These are phyloP conservation scores for Graphiopsis chlorocephala DNA, from an alignment of 2,329 filamentous ascomycete genomes.

Conservation along the genomic window DNA sequence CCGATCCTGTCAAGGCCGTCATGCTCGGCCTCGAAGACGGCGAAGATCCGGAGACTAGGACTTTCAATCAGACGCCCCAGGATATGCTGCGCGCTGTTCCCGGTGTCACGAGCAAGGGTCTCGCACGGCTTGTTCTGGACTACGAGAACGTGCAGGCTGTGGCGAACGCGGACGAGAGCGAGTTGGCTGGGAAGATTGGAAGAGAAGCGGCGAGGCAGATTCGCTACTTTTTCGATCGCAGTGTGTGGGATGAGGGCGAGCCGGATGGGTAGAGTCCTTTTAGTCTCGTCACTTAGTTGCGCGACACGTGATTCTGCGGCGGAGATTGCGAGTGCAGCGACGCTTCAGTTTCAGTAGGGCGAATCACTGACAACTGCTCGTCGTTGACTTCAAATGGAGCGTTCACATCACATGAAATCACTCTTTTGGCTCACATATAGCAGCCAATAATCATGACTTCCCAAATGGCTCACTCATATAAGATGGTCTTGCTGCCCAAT, in stretches of 20 bases:
- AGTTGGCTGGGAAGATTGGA: conserved; percentile 73
- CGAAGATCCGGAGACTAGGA: conserved; percentile 55
- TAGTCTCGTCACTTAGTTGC: conserved; percentile 6
- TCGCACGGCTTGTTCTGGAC: conserved; percentile 68
- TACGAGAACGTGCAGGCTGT: conserved; percentile 76
- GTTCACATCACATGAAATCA: too few relatives aligned
- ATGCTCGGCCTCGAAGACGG: conserved; percentile 71
- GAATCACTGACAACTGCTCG: too few relatives aligned
- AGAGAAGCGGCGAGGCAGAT: conserved; percentile 74
- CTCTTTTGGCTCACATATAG: too few relatives aligned
- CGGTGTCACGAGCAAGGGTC: conserved; percentile 75
- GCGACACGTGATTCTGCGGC: not conserved
- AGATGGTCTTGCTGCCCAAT: too few relatives aligned
- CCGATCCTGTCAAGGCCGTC: conserved; percentile 84
- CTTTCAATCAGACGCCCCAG: conserved; percentile 80
- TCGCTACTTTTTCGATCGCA: conserved; percentile 72
- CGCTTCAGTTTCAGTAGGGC: conserved; percentile 6
- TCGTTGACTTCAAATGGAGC: too few relatives aligned
- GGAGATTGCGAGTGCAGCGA: not conserved
- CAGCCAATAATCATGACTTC: too few relatives aligned
- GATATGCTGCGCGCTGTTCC: conserved; percentile 87
- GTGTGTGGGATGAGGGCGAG: conserved; percentile 50
- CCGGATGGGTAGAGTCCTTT: conserved; percentile 19
- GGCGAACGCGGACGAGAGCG: conserved; percentile 76
- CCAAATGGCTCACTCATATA: too few relatives aligned